Base-by-base conservation (phyloP, 352 stramenopile species). In the Pythium oligandrum region DNA sequence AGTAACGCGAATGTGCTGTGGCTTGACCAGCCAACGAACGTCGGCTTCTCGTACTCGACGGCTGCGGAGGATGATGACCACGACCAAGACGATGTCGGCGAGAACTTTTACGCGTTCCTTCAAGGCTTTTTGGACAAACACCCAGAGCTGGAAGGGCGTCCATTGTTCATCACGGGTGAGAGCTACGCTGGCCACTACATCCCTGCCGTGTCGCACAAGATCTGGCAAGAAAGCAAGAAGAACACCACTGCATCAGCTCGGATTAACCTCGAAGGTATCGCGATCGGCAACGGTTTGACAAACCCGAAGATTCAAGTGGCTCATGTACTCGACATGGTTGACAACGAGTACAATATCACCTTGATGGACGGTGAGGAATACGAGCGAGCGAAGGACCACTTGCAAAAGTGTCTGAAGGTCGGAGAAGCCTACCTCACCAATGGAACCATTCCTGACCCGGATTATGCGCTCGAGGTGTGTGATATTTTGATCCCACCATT, bases 181-280 rank as follows among this genome's bases (percentile, higher is more conserved):
- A 86, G 71, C 53, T 90, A 88, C 43, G 80, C 56, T 6, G 77
- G 77, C 6, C 80, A 90, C 51, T 88, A 83, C 53, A 73, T 87
- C 0, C 80, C 77, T 32, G 72, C 62, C 42, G 73, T 67, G 7
- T 70, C 76, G 3, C 74, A 86, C 44, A 66, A 68, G n/a, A 74
- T 88, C 34, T 71, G 53, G 48, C 45, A 70, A 36, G 61, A 75
- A 52, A 91, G 94, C 59, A 53, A 55, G 40, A 39, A 49, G 2
- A 11, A 55, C 35, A 44, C 34, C 17, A 26, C 17, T 26, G 17
- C 17, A 26, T 26, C 17, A 26, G 17, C 17, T 26, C 38, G 38
- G 40, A 79, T 86, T 58, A 78, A 79, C 46, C 53, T 86, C 32
- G 47, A 80, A 55, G 75, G 75, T n/a, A 69, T 86, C 32, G 71